A percentile compares a stretch with the other conserved stretches of the same genome.
phyloP scores from a whole-genome alignment of 257 asterid species.

The Ballota nigra region DNA sequence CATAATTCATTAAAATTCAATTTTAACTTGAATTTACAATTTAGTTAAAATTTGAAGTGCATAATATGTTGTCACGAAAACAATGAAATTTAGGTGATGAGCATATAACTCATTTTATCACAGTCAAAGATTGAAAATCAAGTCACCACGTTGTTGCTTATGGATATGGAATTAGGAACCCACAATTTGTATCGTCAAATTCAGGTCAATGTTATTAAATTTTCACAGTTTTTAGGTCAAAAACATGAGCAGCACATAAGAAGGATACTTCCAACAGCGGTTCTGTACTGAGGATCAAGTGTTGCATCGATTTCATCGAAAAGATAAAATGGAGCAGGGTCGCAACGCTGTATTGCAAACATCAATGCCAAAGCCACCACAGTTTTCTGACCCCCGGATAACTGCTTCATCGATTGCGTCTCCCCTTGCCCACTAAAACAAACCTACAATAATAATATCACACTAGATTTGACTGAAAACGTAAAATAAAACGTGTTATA shows the following conservation, averaged over 20 bases:
- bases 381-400: slow-evolving; percentile 98
- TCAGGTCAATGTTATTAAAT: no score
- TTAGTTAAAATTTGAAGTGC: no score
- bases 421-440: slow-evolving; percentile 98
- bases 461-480: no score
- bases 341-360: slow-evolving; percentile 97
- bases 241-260: slow-evolving; percentile 13
- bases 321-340: slow-evolving; percentile 98
- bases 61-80: no score
- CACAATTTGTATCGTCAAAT: neutral
- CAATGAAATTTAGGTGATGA: neutral
- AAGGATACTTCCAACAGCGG: slow-evolving; percentile 99
- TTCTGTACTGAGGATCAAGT: slow-evolving; percentile 97
- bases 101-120: neutral
- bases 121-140: neutral
- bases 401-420: slow-evolving; percentile 95
- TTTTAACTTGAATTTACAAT: no score
- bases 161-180: neutral
- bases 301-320: slow-evolving; percentile 99
- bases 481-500: no score
- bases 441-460: slow-evolving; percentile 71
- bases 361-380: slow-evolving; percentile 92
- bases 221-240: no score
- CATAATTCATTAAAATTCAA: no score
- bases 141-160: neutral